Evolutionary conservation across 1,139 yeast species (phyloP), one percentile per base, ranked within the genome.

Genomic region (Hemisphaericaspora xylanilytica): DNA sequence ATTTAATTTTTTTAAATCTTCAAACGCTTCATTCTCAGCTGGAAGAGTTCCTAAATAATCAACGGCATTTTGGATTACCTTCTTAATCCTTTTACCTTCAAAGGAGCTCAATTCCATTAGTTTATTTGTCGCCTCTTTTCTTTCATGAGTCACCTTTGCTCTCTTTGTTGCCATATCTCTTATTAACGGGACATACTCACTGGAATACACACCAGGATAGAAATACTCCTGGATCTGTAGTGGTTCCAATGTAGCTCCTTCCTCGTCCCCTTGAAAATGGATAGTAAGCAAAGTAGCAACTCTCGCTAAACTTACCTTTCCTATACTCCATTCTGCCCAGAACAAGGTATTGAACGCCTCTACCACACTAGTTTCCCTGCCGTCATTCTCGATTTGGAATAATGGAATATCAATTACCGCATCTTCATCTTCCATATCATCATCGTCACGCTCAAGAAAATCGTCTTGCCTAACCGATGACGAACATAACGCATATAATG

Each of bases 361-460:
- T 39, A 63, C 61, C 14, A 70, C 47, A 15, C 52, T 53, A 2
- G 49, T 15, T n/a, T 51, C 50, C 26, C 70, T 48, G 6, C 52
- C 38, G 12, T 67, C 75, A n/a, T 48, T 33, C 22, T 70, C 75
- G 10, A 70, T 55, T 21, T 67, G 68, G 28, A 70, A 51, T 4
- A 60, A 52, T 7, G 53, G 50, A 20, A 70, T 42, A 14, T 57
- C 62, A 3, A 58, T 59, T 29, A 61, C 66, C 4, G 42, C 46
- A 5, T 42, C 48, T 10, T 33, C 62, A 3, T 34, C 28, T 3
- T 25, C 28, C 7, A 12, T 10, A 15, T 25, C 28, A 12, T 25
- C 28, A 4, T 12, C 28, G 13, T 25, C 15, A n/a, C 3, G 15
- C 8, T 22, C 26, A 25, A n/a, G 5, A 25, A 12, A 4, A 4